phyloP scores from a whole-genome alignment of 1,139 yeast genomes.

The Geotrichum restrictum region DNA sequence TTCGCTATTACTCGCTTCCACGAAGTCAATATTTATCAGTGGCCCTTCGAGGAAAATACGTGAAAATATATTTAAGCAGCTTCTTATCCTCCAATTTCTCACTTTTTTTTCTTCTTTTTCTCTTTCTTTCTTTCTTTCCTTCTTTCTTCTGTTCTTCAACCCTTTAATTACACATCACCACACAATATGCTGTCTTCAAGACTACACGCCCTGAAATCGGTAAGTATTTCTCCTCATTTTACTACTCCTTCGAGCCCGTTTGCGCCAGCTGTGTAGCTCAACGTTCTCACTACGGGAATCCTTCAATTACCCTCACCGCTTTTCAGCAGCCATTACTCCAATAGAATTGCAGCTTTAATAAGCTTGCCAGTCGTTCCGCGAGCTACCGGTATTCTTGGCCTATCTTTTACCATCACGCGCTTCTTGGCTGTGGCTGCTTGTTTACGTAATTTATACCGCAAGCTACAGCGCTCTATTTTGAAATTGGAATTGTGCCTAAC shows the following conservation, averaged over 20 bases:
- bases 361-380: too few species aligned
- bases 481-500: not conserved
- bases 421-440: too few species aligned
- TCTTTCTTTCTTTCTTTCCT: not conserved
- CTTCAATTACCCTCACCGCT: too few species aligned
- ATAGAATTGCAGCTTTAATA: too few species aligned
- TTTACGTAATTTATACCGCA: too few species aligned
- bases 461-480: too few species aligned
- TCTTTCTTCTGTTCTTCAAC: not conserved
- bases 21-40: not conserved
- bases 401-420: too few species aligned
- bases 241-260: not conserved
- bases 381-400: too few species aligned
- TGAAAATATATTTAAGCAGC: slow-evolving; percentile 5
- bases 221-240: slow-evolving; percentile 5
- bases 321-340: too few species aligned
- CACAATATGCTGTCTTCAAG: slow-evolving; percentile 8
- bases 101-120: slow-evolving; percentile 9
- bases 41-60: not conserved
- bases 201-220: slow-evolving; percentile 15
- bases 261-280: not conserved
- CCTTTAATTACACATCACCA: not conserved
- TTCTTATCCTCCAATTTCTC: not conserved
- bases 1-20: too few species aligned
- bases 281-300: too few species aligned